Base-by-base conservation (phyloP, 169 alveolate species). In the Plasmodium billcollinsi region DNA sequence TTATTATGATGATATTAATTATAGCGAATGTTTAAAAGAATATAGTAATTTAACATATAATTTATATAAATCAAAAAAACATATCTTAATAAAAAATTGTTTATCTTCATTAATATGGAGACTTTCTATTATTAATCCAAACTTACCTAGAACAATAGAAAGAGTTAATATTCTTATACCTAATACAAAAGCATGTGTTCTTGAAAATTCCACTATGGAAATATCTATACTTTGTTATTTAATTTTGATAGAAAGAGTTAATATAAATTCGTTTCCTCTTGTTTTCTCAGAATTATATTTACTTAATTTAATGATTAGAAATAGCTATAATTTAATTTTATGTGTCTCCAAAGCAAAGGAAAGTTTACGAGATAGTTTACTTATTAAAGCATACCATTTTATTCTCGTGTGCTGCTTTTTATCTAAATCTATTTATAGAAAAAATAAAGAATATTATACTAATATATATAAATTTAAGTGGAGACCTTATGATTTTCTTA, bases 131-230 rank as follows among this genome's bases (percentile, higher is more conserved):
- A 86, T 86, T 47, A 86, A 86, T 20, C 74, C 88, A 0, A 86
- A 86, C 50, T 24, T 86, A 14, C 67, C 33, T 12, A 50, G 80
- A n/a, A 72, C 62, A 18, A 54, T 86, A 39, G 92, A 86, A 59
- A 71, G 70, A 49, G 92, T 86, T 7, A 86, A 86, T 86, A 86
- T 86, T 47, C 39, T 86, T 71, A 86, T 86, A 24, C 92, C 92
- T 2, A 86, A 86, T 72, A 73, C 92, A 29, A 73, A 71, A 52
- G 20, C 92, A 45, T 86, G 92, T 86, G 92, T 47, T 7, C 15
- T 86, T 54, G 92, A 86, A 86, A 86, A 86, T 86, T 71, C 92
- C 4, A 86, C 92, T 18, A 18, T 86, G 33, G 92, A 86, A 71
- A 59, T 86, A 47, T 86, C 92, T 14, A 26, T 86, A 26, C 71